Evolutionary conservation across 805 yeast genomes (phyloP).

Genomic region (Ogataea parapolymorpha): DNA sequence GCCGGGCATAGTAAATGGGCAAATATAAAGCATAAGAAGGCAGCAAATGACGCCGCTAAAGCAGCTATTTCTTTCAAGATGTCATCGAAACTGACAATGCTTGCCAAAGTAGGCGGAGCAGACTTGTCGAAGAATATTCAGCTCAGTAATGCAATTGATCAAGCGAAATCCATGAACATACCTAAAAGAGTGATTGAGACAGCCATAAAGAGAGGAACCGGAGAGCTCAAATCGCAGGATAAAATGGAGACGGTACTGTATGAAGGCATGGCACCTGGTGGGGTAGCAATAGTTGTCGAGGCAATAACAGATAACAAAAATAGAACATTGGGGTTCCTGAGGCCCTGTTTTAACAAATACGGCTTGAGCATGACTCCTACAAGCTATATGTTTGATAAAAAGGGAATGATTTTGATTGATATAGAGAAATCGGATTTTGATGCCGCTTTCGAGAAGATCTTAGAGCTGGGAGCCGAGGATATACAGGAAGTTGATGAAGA

Average conservation of each 20-base stretch:
- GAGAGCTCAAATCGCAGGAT: slow-evolving; percentile 47
- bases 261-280: slow-evolving; percentile 93
- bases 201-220: slow-evolving; percentile 83
- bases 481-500: slow-evolving; percentile 36
- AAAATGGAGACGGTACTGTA: slow-evolving; percentile 58
- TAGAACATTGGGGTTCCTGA: slow-evolving; percentile 71
- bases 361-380: slow-evolving; percentile 71
- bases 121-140: slow-evolving; percentile 61
- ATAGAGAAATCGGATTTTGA: slow-evolving; percentile 45
- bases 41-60: slow-evolving; percentile 81
- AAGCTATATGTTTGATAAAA: slow-evolving; percentile 68
- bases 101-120: slow-evolving; percentile 69
- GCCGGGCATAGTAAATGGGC: slow-evolving; percentile 97
- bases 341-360: slow-evolving; percentile 69
- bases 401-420: slow-evolving; percentile 66
- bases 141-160: slow-evolving; percentile 69
- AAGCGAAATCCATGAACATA: slow-evolving; percentile 72
- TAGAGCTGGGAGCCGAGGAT: slow-evolving; percentile 81
- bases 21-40: slow-evolving; percentile 89
- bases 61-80: slow-evolving; percentile 66
- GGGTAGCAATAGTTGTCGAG: slow-evolving; percentile 80
- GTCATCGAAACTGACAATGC: slow-evolving; percentile 69
- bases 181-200: slow-evolving; percentile 82
- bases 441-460: slow-evolving; percentile 65
- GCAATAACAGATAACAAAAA: slow-evolving; percentile 87